Evolutionary conservation across 345 rosid genomes (phyloP), one percentile per base, ranked within the genome.

Genomic region (Balakata baccata): DNA sequence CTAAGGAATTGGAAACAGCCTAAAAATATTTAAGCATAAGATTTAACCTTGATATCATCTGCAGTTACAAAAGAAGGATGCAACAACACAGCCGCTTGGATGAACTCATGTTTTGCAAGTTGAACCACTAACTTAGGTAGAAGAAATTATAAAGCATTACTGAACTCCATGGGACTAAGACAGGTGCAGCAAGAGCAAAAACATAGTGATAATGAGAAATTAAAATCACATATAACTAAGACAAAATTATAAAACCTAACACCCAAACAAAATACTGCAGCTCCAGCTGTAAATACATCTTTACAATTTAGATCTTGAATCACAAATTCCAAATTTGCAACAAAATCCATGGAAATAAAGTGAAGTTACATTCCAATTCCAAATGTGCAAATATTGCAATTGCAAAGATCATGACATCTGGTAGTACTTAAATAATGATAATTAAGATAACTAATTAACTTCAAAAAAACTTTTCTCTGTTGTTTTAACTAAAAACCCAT

Each of bases 101-200:
- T 80, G 75, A 86, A 80, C 14, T 74, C 88, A 37, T 52, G 41
- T 80, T 84, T 90, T 7, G 91, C 87, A 41, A 92, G 72, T 75
- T 84, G 90, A 73, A 85, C 94, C 14, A 93, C 94, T 67, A 86
- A 86, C 82, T 92, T 94, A 67, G 94, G 96, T 92, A 86, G 51
- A n/a, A n/a, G n/a, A 73, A 43, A 70, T 14, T 46, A 75, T 29
- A 51, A 22, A 1, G 23, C 23, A 23, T 61, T 25, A 60, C 69
- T 11, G 14, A 20, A 34, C 45, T 41, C 22, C n/a, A 53, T 1
- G 58, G 7, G 8, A 53, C 58, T 53, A n/a, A 18, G 58, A 7
- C 23, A 17, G 1, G 23, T 0, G 22, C 51, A 46, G 38, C 25
- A 53, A 16, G 37, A 56, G 29, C 18, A 41, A 70, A 47, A 68